Conservation (phyloP, 148 eudicot genomes). For the Fallopia convolvulus region DNA sequence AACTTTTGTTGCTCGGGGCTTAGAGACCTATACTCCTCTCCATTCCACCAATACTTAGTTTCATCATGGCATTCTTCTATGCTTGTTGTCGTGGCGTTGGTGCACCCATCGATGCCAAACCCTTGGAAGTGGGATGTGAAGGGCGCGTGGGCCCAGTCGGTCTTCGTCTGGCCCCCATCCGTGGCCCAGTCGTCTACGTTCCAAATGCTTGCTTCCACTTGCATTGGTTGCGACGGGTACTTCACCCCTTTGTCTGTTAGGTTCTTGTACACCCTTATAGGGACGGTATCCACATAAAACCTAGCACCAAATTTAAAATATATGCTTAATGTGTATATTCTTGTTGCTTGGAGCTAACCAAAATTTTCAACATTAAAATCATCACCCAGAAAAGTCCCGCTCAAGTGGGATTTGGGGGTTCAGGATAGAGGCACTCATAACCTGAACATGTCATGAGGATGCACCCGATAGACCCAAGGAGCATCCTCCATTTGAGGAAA, state of each 20-base stretch:
- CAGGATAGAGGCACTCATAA: no score
- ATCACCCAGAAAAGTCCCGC: no score
- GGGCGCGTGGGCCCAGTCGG: slow-evolving; percentile 22
- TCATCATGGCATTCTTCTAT: not conserved
- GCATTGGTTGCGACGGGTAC: slow-evolving; percentile 26
- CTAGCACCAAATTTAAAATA: slow-evolving; percentile 1
- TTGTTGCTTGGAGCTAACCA: not conserved
- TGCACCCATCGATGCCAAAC: slow-evolving; percentile 25
- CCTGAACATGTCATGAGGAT: no score
- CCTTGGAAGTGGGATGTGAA: slow-evolving; percentile 26
- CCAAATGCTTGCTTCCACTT: slow-evolving; percentile 26
- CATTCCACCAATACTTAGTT: slow-evolving; percentile 10
- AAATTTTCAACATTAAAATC: no score
- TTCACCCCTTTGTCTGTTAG: slow-evolving; percentile 10
- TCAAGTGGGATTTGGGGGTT: no score
- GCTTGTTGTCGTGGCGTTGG: not conserved
- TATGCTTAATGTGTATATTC: not conserved
- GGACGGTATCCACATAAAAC: slow-evolving; percentile 28
- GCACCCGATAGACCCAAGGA: no score
- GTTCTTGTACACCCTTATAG: slow-evolving; percentile 31
- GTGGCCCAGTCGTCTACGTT: slow-evolving; percentile 27
- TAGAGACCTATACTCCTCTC: not conserved
- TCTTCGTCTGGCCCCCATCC: slow-evolving; percentile 27
- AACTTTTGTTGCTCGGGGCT: not conserved
- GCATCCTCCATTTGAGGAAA: no score